Conservation (phyloP, 225 moss, liverwort and hornwort genomes). For the Physcomitrium patens region DNA sequence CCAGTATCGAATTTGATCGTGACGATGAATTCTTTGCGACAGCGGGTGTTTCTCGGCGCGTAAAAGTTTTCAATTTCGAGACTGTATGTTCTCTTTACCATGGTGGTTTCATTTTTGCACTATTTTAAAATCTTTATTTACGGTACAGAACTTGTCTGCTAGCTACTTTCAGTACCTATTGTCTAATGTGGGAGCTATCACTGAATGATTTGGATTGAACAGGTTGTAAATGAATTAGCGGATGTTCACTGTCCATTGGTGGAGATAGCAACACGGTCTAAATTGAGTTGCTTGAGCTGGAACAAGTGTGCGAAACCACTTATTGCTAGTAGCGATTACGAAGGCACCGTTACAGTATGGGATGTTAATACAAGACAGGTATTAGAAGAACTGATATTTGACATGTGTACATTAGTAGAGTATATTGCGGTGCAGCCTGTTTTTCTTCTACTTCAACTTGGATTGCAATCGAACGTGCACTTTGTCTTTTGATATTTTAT, state of each 20-base stretch:
- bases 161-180: not conserved
- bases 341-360: constrained; percentile 98
- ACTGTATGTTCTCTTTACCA: constrained; percentile 44
- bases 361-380: constrained; percentile 71
- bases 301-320: constrained; percentile 88
- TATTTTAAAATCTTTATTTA: not conserved
- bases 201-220: constrained; percentile 20
- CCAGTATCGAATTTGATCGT: constrained; percentile 97
- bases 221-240: constrained; percentile 96
- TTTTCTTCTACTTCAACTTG: too few relatives aligned
- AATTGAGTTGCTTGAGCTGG: constrained; percentile 95
- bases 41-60: constrained; percentile 91
- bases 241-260: constrained; percentile 89
- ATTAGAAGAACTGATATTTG: too few relatives aligned
- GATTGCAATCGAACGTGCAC: too few relatives aligned
- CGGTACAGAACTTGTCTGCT: not conserved
- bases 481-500: too few relatives aligned
- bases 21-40: constrained; percentile 96
- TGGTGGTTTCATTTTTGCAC: not conserved
- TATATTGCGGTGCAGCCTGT: too few relatives aligned
- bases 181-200: not conserved
- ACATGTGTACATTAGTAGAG: too few relatives aligned
- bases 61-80: constrained; percentile 93
- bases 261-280: constrained; percentile 88
- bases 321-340: constrained; percentile 95